These are phyloP conservation scores for Sparassis latifolia DNA, from an alignment of 1,284 basidiomycete species.

Conservation along the genomic window DNA sequence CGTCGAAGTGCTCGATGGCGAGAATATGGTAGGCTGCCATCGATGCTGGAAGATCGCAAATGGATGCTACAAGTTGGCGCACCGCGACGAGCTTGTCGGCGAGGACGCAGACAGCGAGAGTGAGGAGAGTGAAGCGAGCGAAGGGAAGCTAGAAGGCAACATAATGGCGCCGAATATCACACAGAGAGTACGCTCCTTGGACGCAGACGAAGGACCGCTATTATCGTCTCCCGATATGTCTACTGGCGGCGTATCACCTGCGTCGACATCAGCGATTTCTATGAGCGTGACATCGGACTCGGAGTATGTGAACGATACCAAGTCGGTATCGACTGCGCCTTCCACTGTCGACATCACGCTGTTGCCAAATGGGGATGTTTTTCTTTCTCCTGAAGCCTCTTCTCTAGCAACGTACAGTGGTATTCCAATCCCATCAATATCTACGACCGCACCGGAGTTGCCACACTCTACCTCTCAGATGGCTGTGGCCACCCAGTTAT, in stretches of 20 bases:
- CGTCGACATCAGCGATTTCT: constrained; percentile 23
- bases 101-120: constrained; percentile 29
- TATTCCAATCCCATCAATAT: constrained; percentile 45
- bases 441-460: constrained; percentile 42
- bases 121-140: constrained; percentile 17
- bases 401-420: constrained; percentile 26
- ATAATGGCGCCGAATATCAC: background rate
- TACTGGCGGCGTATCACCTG: constrained; percentile 21
- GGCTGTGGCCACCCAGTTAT: too few species aligned
- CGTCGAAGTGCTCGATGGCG: constrained; percentile 87
- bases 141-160: background rate
- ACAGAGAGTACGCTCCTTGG: background rate
- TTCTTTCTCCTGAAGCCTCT: background rate
- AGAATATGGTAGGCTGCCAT: constrained; percentile 90
- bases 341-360: constrained; percentile 13
- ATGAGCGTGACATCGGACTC: constrained; percentile 16
- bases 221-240: constrained; percentile 14
- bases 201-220: background rate
- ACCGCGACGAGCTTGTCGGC: constrained; percentile 25
- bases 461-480: constrained; percentile 11
- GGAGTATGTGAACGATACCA: constrained; percentile 14
- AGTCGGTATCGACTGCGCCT: constrained; percentile 23
- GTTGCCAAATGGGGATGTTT: constrained; percentile 5
- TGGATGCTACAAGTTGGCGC: constrained; percentile 40
- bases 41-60: constrained; percentile 88